Percentiles rank a stretch among this genome's conserved stretches.
These are phyloP conservation scores for Cucumis cinereus DNA, from an alignment of 306 rosid species.

Conservation along the genomic window DNA sequence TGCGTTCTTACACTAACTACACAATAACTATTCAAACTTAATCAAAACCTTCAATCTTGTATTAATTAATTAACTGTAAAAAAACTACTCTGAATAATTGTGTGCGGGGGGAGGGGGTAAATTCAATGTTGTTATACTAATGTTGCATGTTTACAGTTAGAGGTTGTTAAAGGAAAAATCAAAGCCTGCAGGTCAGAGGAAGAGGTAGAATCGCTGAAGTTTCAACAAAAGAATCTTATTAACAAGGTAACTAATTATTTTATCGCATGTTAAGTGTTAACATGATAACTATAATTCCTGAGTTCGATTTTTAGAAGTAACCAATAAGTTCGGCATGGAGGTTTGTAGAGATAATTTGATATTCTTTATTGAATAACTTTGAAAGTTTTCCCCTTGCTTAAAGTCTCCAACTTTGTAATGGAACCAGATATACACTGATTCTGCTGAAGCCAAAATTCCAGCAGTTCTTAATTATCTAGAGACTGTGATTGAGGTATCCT, in stretches of 20 bases:
- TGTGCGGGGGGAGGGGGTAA: not conserved
- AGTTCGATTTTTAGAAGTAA: not conserved
- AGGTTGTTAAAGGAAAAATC: constrained; percentile 60
- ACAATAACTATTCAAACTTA: not conserved
- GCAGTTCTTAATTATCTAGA: constrained; percentile 83
- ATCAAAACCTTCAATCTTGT: not conserved
- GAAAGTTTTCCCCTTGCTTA: not conserved
- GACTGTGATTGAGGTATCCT: constrained; percentile 77
- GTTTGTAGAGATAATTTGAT: not conserved
- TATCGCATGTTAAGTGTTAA: not conserved
- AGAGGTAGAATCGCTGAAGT: constrained; percentile 67
- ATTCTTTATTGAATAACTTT: not conserved
- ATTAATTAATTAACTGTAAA: too few relatives aligned
- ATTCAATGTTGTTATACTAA: not conserved
- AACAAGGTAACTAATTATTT: constrained; percentile 48
- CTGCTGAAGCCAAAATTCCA: constrained; percentile 95
- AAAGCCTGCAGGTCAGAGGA: constrained; percentile 54
- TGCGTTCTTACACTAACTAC: not conserved
- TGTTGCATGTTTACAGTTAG: constrained; percentile 38
- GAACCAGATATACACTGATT: constrained; percentile 70
- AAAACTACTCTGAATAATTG: not conserved
- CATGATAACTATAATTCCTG: not conserved
- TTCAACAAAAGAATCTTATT: constrained; percentile 59
- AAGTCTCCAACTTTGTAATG: constrained; percentile 7
- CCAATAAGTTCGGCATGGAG: not conserved